Conservation (phyloP, 2,329 filamentous ascomycete species). For the Immersiporthe knoxdaviesiana region DNA sequence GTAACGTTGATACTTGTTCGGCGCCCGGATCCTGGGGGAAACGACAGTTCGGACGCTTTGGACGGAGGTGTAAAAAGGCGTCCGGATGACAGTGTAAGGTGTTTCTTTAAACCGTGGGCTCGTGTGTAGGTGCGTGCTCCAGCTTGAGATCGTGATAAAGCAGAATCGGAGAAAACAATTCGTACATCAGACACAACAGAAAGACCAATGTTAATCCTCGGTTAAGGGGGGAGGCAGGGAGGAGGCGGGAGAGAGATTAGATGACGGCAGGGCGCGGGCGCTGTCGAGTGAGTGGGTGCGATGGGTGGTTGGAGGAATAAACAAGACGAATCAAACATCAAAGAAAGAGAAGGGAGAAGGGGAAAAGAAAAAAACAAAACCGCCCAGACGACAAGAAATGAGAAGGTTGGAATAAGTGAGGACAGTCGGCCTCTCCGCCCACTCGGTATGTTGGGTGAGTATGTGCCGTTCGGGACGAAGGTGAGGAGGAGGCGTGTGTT, state of each 20-base stretch:
- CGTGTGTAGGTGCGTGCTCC: slow-evolving; percentile 10
- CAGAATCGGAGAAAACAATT: slow-evolving; percentile 24
- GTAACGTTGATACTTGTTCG: slow-evolving; percentile 2
- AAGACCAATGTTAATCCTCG: slow-evolving; percentile 15
- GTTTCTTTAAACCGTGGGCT: slow-evolving; percentile 16
- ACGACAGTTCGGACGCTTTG: slow-evolving; percentile 4
- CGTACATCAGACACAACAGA: slow-evolving; percentile 25
- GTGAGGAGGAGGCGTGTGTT: not conserved
- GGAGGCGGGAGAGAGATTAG: slow-evolving; percentile 17
- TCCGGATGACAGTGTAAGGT: slow-evolving; percentile 17
- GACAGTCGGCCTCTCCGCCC: slow-evolving; percentile 1
- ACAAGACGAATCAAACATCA: slow-evolving; percentile 8
- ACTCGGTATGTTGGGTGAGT: slow-evolving; percentile 7
- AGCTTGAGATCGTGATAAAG: slow-evolving; percentile 2
- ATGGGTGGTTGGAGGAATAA: slow-evolving; percentile 13
- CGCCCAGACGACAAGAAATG: not conserved
- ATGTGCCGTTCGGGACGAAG: not conserved
- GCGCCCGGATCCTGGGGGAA: slow-evolving; percentile 15
- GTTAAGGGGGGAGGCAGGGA: slow-evolving; percentile 1
- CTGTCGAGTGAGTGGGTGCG: slow-evolving; percentile 19
- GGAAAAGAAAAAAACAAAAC: not conserved
- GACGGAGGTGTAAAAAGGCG: slow-evolving; percentile 25
- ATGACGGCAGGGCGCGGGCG: slow-evolving; percentile 21
- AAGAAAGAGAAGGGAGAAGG: not conserved
- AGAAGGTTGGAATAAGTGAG: not conserved